A percentile compares a stretch with the other conserved stretches of the same genome.
Evolutionary conservation across 768 basidiomycete genomes (phyloP).

Genomic region (Mycena epipterygia): DNA sequence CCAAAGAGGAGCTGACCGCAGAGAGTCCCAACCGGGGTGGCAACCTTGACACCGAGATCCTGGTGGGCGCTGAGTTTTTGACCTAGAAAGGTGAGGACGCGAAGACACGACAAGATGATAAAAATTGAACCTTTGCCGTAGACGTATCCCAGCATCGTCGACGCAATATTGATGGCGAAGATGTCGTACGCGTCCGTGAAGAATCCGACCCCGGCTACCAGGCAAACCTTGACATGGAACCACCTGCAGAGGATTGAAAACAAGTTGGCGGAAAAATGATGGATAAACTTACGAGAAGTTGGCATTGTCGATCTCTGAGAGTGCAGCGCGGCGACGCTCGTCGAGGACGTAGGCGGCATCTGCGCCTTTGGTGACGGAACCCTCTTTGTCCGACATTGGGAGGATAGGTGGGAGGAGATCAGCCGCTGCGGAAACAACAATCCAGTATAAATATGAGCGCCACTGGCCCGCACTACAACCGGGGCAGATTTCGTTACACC

Average conservation of each 20-base stretch:
- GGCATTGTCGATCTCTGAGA: conserved; percentile 91
- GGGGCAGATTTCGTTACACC: no score
- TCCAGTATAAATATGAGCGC: no score
- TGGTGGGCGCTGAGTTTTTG: conserved; percentile 68
- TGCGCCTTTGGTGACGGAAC: conserved; percentile 47
- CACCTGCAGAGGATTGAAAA: conserved; percentile 55
- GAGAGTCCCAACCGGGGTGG: conserved; percentile 81
- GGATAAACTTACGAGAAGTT: conserved; percentile 77
- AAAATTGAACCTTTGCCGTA: conserved; percentile 62
- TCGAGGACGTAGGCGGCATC: conserved; percentile 63
- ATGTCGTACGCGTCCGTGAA: conserved; percentile 92
- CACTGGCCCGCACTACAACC: no score
- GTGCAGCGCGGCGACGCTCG: conserved; percentile 82
- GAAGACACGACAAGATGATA: background rate
- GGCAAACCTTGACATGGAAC: conserved; percentile 87
- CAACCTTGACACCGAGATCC: conserved; percentile 82
- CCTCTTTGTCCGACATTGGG: conserved; percentile 56
- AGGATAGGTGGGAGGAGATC: no score
- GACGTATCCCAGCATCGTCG: conserved; percentile 87
- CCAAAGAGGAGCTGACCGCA: conserved; percentile 84
- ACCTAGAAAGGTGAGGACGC: conserved; percentile 28
- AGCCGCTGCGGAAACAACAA: no score
- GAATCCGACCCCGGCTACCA: conserved; percentile 86
- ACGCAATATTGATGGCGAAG: conserved; percentile 91
- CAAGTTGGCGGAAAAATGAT: background rate